Percentiles rank a stretch among this genome's conserved stretches.
Evolutionary conservation across 352 stramenopile species (phyloP).

Genomic region (Phytophthora constricta): DNA sequence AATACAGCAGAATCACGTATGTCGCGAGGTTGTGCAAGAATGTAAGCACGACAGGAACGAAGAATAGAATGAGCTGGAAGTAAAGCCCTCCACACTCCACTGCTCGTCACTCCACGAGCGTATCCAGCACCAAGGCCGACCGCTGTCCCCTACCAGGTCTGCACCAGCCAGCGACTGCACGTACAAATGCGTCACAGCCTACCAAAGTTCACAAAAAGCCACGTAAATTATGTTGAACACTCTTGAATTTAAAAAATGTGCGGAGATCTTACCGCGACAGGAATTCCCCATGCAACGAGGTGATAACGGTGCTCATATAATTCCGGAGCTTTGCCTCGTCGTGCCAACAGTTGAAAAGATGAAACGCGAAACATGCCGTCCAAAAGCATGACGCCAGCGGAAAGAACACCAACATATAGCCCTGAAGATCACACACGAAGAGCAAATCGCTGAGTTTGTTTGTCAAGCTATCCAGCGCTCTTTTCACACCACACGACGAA

Average conservation of each 20-base stretch:
- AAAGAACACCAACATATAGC: slow-evolving; percentile 75
- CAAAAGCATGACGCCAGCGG: slow-evolving; percentile 70
- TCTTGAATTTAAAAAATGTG: not conserved
- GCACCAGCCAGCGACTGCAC: slow-evolving; percentile 54
- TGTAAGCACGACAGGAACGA: slow-evolving; percentile 52
- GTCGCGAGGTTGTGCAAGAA: slow-evolving; percentile 68
- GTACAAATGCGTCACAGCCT: slow-evolving; percentile 60
- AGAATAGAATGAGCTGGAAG: slow-evolving; percentile 71
- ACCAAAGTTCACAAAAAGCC: slow-evolving; percentile 2
- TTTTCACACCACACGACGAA: slow-evolving; percentile 12
- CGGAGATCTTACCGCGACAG: slow-evolving; percentile 45
- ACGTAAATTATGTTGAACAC: not conserved
- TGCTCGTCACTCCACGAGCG: slow-evolving; percentile 68
- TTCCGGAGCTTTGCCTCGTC: slow-evolving; percentile 57
- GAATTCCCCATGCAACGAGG: slow-evolving; percentile 71
- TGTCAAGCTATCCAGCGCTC: not conserved
- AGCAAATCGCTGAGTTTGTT: not conserved
- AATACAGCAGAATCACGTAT: slow-evolving; percentile 67
- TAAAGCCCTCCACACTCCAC: slow-evolving; percentile 60
- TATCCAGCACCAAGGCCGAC: slow-evolving; percentile 80
- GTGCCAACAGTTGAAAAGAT: slow-evolving; percentile 75
- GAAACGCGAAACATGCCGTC: slow-evolving; percentile 80
- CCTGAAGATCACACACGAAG: slow-evolving; percentile 28
- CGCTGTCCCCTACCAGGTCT: slow-evolving; percentile 63
- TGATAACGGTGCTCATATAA: slow-evolving; percentile 76